A percentile compares a stretch with the other conserved stretches of the same genome.
These are phyloP conservation scores for Martiniozyma abietophila DNA, from an alignment of 805 yeast genomes.

Conservation along the genomic window DNA sequence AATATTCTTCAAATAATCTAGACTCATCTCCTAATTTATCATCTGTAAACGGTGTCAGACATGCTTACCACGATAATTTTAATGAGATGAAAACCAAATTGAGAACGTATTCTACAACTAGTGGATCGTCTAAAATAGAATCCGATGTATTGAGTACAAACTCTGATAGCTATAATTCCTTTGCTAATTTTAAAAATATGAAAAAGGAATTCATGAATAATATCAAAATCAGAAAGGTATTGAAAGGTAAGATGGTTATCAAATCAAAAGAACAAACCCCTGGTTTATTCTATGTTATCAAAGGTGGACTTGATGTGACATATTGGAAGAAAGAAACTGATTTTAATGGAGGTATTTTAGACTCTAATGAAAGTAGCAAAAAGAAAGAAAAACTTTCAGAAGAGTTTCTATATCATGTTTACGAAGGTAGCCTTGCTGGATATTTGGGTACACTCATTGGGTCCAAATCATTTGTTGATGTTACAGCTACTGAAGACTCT, in stretches of 20 bases:
- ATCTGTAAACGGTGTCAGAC: conserved; percentile 10
- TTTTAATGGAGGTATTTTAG: conserved; percentile 7
- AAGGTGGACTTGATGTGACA: conserved; percentile 64
- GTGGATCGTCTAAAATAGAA: conserved; percentile 3
- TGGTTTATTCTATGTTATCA: conserved; percentile 74
- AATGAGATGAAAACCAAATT: conserved; percentile 6
- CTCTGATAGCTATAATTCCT: conserved; percentile 15
- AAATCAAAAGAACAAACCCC: conserved; percentile 56
- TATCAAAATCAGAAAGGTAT: conserved; percentile 45
- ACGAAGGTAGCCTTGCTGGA: conserved; percentile 80
- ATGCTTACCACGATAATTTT: conserved; percentile 1
- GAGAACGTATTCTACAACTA: conserved; percentile 20
- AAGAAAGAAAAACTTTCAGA: conserved; percentile 15
- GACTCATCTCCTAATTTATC: conserved; percentile 9
- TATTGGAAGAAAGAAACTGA: conserved; percentile 29
- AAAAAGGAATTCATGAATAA: conserved; percentile 51
- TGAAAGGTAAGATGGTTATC: conserved; percentile 47
- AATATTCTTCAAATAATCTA: background rate
- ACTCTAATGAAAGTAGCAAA: conserved; percentile 5
- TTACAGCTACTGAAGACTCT: conserved; percentile 49
- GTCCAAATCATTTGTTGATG: conserved; percentile 64
- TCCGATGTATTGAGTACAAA: conserved; percentile 10
- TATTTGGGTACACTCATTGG: conserved; percentile 76
- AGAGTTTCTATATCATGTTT: conserved; percentile 45
- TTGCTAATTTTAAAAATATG: conserved; percentile 37